Base-by-base conservation (phyloP, 2,329 filamentous ascomycete species). In the Penicillium sp. region DNA sequence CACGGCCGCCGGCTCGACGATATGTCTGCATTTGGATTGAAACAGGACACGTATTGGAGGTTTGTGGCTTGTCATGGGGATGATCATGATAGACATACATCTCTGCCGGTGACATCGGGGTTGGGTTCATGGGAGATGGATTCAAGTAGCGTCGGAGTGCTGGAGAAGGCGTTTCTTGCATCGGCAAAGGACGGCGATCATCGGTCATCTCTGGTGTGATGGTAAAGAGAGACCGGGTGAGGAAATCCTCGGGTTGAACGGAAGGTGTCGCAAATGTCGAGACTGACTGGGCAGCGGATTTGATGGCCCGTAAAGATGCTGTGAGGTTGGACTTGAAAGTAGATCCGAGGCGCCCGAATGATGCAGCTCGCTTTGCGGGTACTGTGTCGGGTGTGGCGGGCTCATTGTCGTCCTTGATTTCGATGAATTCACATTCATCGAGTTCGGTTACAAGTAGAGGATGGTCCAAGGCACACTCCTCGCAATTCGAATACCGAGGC, bases 11-110 rank as follows among this genome's bases (percentile, higher is more conserved):
- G 64, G 68, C 75, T 54, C 65, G 76, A 61, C 62, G 73, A 68
- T 87, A 87, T 5, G 84, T 86, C 68, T 86, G 84, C 79, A 87
- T 81, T 66, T 86, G 84, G 59, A 87, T 85, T 56, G 84, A 84
- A 4, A 83, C 80, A 1, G 80, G 78, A 46, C 79, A 77, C 33
- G 73, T 69, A 50, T 65, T 62, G 40, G 66, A 59, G 23, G 63
- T 54, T 37, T 67, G 63, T 38, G 72, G 62, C 62, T 67, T 57
- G 29, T 73, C 72, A 57, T 74, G 69, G n/a, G 72, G 73, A 57
- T 73, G 61, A 31, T 78, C 74, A 59, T 77, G 71, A 66, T 78
- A 78, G 56, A 75, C 70, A 62, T 79, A 74, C 62, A 80, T 74
- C 62, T 80, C 77, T 5, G 76, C 73, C 3, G 78, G 75, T 27